These are phyloP conservation scores for Backusella westeae DNA, from an alignment of 192 early-diverging fungal species.

Conservation along the genomic window DNA sequence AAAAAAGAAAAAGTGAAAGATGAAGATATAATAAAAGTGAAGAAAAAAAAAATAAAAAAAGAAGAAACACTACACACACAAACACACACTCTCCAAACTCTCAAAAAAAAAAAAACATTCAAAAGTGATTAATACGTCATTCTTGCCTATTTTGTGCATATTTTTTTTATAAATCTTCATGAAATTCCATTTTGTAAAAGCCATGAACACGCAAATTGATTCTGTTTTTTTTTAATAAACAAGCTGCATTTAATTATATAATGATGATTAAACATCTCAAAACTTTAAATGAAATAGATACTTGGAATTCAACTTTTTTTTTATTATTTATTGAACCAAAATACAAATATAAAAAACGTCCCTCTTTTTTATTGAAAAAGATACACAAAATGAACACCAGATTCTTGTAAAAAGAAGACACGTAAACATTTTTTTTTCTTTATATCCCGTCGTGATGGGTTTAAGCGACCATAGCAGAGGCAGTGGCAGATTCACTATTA, in stretches of 20 bases:
- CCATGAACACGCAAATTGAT: neutral
- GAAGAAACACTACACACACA: too few relatives aligned
- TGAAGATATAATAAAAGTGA: neutral
- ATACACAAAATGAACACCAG: neutral
- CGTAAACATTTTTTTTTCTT: neutral
- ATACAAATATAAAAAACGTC: neutral
- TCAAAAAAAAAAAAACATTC: neutral
- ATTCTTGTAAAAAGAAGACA: neutral
- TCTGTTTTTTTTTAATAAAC: neutral
- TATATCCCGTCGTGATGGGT: neutral
- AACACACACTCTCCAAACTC: too few relatives aligned
- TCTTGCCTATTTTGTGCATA: neutral
- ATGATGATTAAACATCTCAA: too few relatives aligned
- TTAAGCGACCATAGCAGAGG: constrained; percentile 42
- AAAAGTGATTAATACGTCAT: neutral
- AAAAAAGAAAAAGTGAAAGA: too few relatives aligned
- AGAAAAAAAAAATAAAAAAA: neutral
- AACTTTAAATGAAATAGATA: neutral
- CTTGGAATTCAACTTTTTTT: neutral
- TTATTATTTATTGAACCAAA: neutral
- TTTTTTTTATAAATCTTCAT: neutral
- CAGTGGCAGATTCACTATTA: constrained; percentile 49
- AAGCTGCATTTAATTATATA: neutral
- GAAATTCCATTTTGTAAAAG: neutral
- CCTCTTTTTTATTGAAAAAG: neutral